phyloP scores from a whole-genome alignment of 2,329 filamentous ascomycete genomes.

The Fusarium secorum region DNA sequence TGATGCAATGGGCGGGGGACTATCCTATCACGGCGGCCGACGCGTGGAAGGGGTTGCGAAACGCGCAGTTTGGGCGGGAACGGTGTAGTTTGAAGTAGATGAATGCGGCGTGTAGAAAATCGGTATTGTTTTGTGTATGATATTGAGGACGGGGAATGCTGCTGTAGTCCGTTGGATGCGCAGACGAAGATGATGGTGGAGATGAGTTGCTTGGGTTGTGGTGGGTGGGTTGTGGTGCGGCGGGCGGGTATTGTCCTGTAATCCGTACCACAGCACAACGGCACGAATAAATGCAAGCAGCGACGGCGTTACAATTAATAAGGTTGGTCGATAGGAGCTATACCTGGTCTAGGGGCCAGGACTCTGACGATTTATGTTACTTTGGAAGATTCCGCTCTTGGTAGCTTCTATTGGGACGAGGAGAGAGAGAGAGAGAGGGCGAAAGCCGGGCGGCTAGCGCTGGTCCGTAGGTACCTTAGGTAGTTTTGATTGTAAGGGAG shows the following conservation, averaged over 20 bases:
- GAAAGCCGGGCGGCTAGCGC: conserved; percentile 17
- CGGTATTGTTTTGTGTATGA: conserved; percentile 15
- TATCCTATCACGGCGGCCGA: conserved; percentile 42
- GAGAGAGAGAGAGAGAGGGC: neutral
- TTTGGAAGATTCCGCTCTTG: conserved; percentile 11
- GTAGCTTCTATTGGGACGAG: neutral
- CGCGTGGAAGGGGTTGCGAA: conserved; percentile 42
- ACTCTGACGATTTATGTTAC: conserved; percentile 4
- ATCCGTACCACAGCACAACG: conserved; percentile 5
- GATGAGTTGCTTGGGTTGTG: conserved; percentile 24
- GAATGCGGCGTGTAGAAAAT: conserved; percentile 30
- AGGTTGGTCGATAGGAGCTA: conserved; percentile 19
- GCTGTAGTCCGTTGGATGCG: neutral
- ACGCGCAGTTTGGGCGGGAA: conserved; percentile 24
- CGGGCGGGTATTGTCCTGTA: conserved; percentile 22
- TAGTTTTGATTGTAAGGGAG: neutral
- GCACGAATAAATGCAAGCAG: neutral
- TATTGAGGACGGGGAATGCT: neutral
- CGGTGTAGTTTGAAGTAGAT: conserved; percentile 27
- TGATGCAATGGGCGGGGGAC: conserved; percentile 44
- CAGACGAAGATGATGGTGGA: conserved; percentile 32
- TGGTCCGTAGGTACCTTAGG: neutral
- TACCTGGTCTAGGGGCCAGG: neutral
- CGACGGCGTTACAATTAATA: conserved; percentile 31
- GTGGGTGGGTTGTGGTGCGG: conserved; percentile 26